Percentiles rank a stretch among this genome's conserved stretches.
phyloP scores from a whole-genome alignment of 2,329 filamentous ascomycete species.

The Alternaria sp. region DNA sequence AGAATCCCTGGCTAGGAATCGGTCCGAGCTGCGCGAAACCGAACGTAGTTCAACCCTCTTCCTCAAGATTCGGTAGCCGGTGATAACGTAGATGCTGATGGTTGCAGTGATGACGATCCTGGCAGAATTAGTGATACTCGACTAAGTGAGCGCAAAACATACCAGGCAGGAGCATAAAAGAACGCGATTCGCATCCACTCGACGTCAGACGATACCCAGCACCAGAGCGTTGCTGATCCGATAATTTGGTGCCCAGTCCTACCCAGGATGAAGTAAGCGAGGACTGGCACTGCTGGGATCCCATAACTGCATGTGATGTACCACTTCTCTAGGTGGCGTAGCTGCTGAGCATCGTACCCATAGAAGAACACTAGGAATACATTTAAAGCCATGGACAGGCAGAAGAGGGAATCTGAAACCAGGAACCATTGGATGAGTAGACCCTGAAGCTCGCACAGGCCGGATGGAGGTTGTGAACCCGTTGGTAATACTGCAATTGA shows the following conservation, averaged over 20 bases:
- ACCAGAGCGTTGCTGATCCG: conserved; percentile 80
- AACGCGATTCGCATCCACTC: conserved; percentile 75
- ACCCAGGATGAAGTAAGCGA: conserved; percentile 72
- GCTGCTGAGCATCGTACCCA: conserved; percentile 70
- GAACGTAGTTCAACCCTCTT: conserved; percentile 65
- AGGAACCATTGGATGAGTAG: conserved; percentile 81
- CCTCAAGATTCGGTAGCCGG: conserved; percentile 72
- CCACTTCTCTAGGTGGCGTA: conserved; percentile 73
- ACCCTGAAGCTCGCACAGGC: conserved; percentile 77
- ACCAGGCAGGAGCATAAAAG: conserved; percentile 80
- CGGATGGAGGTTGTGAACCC: conserved; percentile 50
- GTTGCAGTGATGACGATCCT: conserved; percentile 66
- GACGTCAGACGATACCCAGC: conserved; percentile 75
- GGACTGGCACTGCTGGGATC: conserved; percentile 72
- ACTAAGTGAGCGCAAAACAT: conserved; percentile 9
- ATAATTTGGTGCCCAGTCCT: conserved; percentile 67
- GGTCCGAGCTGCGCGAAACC: conserved; percentile 26
- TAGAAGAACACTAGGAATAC: conserved; percentile 83
- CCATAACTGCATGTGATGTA: conserved; percentile 78
- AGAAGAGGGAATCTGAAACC: conserved; percentile 28
- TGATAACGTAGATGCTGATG: conserved; percentile 70
- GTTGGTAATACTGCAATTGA: conserved; percentile 65
- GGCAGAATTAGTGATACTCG: conserved; percentile 17
- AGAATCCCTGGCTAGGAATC: conserved; percentile 8
- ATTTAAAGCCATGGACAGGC: conserved; percentile 73